Conservation (phyloP, 176 grass and related monocot genomes). For the Bothriochloa decipiens region DNA sequence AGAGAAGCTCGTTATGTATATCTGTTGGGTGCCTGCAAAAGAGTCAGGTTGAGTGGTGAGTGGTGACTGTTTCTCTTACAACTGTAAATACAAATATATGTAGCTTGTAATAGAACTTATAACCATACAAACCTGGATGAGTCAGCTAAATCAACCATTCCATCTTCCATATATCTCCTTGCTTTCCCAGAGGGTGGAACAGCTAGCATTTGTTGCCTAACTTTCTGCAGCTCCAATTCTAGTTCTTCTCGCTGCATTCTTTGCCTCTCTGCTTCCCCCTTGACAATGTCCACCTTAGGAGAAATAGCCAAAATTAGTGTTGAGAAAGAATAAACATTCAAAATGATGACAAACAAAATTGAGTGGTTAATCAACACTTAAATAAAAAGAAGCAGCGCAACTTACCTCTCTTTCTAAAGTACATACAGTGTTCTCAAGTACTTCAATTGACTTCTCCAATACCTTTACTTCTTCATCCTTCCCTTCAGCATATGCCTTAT, state of each 20-base stretch:
- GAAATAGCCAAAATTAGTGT: conserved; percentile 31
- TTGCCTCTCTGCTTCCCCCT: conserved; percentile 77
- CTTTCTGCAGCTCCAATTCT: conserved; percentile 83
- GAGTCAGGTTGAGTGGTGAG: conserved; percentile 2
- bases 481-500: conserved; percentile 68
- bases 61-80: background rate
- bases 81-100: background rate
- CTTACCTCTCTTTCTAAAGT: conserved; percentile 84
- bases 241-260: conserved; percentile 71
- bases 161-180: conserved; percentile 42
- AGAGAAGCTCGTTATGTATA: conserved; percentile 43
- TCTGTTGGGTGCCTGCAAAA: conserved; percentile 44
- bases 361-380: background rate
- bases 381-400: conserved; percentile 29
- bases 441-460: conserved; percentile 81
- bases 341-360: background rate
- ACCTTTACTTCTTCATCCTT: conserved; percentile 96
- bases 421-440: conserved; percentile 83
- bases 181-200: conserved; percentile 51
- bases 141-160: conserved; percentile 43
- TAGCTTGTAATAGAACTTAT: conserved; percentile 26
- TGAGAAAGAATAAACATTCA: background rate
- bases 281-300: conserved; percentile 73
- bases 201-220: conserved; percentile 67
- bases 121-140: conserved; percentile 51